Percentiles rank a stretch among this genome's conserved stretches.
These are phyloP conservation scores for Hymenoscyphus fraxineus DNA, from an alignment of 2,329 filamentous ascomycete genomes.

Conservation along the genomic window DNA sequence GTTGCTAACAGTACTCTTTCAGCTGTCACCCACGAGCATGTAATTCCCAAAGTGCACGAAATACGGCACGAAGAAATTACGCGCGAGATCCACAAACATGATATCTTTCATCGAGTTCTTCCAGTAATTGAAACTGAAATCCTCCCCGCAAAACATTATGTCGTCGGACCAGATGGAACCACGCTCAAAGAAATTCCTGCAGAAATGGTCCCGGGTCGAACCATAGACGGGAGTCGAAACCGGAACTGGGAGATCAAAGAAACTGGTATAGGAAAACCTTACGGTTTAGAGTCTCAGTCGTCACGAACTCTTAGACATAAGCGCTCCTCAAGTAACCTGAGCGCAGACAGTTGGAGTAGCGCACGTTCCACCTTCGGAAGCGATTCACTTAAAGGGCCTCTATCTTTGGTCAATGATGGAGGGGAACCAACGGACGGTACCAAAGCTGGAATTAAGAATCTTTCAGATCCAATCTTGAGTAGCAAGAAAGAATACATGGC, in stretches of 20 bases:
- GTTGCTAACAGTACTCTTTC: conserved; percentile 23
- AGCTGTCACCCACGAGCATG: conserved; percentile 49
- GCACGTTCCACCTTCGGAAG: background rate
- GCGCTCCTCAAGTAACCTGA: background rate
- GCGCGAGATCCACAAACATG: conserved; percentile 52
- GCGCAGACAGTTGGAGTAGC: background rate
- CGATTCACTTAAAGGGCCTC: background rate
- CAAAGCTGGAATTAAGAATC: background rate
- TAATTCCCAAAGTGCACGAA: conserved; percentile 43
- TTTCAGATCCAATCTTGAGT: conserved; percentile 22
- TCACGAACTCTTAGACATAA: background rate
- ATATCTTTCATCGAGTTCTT: conserved; percentile 49
- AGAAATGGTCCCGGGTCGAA: conserved; percentile 37
- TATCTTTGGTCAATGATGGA: background rate
- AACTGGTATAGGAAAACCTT: conserved; percentile 8
- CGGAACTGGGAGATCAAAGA: conserved; percentile 19
- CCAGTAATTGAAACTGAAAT: conserved; percentile 51
- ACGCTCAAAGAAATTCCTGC: conserved; percentile 44
- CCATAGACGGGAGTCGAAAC: conserved; percentile 9
- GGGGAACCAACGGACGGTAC: background rate
- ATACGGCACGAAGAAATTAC: conserved; percentile 45
- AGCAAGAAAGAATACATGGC: conserved; percentile 28
- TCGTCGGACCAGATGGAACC: conserved; percentile 37
- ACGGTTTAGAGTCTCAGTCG: conserved; percentile 1
- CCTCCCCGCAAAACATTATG: conserved; percentile 48